These are phyloP conservation scores for Rhodotorula mucilaginosa DNA, from an alignment of 1,284 basidiomycete genomes.

Conservation along the genomic window DNA sequence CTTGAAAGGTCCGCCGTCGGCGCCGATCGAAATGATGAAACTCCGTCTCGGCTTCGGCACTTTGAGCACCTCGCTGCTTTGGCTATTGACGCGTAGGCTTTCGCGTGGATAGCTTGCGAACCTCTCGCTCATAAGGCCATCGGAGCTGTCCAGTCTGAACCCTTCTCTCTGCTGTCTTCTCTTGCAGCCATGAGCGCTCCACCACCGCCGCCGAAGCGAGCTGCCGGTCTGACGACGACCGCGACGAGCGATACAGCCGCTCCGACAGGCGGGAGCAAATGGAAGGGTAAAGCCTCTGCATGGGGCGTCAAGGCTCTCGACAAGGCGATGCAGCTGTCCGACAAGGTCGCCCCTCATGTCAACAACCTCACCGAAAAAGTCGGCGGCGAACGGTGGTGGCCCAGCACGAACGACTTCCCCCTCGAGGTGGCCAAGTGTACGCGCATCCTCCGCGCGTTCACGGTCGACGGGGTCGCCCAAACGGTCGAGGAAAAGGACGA, in stretches of 20 bases:
- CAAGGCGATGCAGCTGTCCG: slow-evolving; percentile 20
- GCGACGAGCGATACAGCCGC: too few species aligned
- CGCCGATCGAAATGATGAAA: neutral
- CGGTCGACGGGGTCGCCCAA: slow-evolving; percentile 47
- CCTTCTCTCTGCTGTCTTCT: too few species aligned
- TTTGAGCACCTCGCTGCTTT: neutral
- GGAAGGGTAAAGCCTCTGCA: slow-evolving; percentile 14
- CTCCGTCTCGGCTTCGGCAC: neutral
- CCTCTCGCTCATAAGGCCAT: too few species aligned
- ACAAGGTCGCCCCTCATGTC: slow-evolving; percentile 11
- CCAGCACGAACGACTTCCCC: slow-evolving; percentile 54
- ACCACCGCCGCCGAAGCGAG: neutral
- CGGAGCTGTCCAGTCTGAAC: too few species aligned
- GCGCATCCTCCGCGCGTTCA: slow-evolving; percentile 54
- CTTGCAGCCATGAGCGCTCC: too few species aligned
- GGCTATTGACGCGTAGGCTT: too few species aligned
- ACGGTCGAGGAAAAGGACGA: slow-evolving; percentile 25
- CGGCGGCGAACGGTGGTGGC: slow-evolving; percentile 56
- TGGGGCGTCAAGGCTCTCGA: slow-evolving; percentile 24
- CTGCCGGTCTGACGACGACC: neutral
- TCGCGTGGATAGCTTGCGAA: too few species aligned
- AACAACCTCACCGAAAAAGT: slow-evolving; percentile 33
- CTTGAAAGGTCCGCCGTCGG: neutral
- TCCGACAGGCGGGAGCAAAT: neutral
- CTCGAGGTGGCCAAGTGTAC: slow-evolving; percentile 48